phyloP scores from a whole-genome alignment of 2,329 filamentous ascomycete species.

The Fusarium miscanthi region DNA sequence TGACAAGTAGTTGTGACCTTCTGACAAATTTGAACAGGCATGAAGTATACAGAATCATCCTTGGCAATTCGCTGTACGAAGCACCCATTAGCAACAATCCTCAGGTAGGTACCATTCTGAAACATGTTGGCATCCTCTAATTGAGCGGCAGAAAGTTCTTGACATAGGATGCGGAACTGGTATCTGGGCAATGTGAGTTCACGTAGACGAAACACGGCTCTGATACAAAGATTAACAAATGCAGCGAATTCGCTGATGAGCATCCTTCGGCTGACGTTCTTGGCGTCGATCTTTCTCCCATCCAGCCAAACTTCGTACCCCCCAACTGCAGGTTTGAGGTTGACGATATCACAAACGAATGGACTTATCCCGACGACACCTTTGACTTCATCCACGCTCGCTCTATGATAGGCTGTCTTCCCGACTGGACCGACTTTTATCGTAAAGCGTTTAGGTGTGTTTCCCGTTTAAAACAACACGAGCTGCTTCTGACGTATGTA shows the following conservation, averaged over 20 bases:
- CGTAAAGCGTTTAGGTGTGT: slow-evolving; percentile 59
- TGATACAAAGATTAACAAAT: neutral
- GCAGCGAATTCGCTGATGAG: slow-evolving; percentile 49
- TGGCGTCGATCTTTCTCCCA: slow-evolving; percentile 68
- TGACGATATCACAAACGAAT: slow-evolving; percentile 67
- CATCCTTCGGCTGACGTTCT: slow-evolving; percentile 60
- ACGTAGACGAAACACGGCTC: rapidly evolving
- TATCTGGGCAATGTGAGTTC: slow-evolving; percentile 50
- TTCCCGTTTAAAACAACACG: rapidly evolving
- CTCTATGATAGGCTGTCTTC: slow-evolving; percentile 63
- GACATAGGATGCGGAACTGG: slow-evolving; percentile 53
- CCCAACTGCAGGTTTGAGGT: slow-evolving; percentile 73
- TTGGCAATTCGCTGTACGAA: slow-evolving; percentile 48
- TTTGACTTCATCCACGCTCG: slow-evolving; percentile 72
- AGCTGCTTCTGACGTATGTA: slow-evolving; percentile 46
- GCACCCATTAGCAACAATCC: slow-evolving; percentile 48
- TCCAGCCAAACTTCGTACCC: slow-evolving; percentile 67
- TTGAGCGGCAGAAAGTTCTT: slow-evolving; percentile 9
- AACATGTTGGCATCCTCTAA: rapidly evolving
- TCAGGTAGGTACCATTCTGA: neutral
- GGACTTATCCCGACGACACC: slow-evolving; percentile 57
- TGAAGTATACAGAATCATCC: slow-evolving; percentile 43
- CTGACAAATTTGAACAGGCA: slow-evolving; percentile 22
- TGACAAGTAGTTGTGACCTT: rapidly evolving
- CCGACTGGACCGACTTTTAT: slow-evolving; percentile 64